Base-by-base conservation (phyloP, 306 rosid genomes). In the Inga leiocalycina region DNA sequence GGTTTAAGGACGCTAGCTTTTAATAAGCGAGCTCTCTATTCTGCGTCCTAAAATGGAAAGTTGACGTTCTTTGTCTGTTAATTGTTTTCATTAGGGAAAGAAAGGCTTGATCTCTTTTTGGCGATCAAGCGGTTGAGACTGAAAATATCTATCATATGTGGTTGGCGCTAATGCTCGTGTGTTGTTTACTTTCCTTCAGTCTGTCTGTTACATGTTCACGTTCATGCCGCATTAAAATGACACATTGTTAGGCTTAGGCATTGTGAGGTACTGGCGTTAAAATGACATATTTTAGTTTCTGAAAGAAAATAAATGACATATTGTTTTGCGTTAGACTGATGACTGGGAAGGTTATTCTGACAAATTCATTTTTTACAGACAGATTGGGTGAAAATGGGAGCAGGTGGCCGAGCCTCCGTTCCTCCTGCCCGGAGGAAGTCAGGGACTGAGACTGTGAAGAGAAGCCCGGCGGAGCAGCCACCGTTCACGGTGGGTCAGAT, bases 341-440 rank as follows among this genome's bases (percentile, higher is more conserved):
- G 17, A 19, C 54, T 80, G 20, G 24, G 37, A 78, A 24, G 39
- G n/a, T 37, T 72, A 37, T 83, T 45, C 61, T 73, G 56, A 79
- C 65, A 3, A 43, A 49, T 84, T 35, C 57, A 10, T 16, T 44
- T 71, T 71, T 81, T 12, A 51, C 83, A 46, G 64, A 48, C 93
- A 90, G 94, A 86, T 83, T 80, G 81, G 22, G 82, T 79, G 88
- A 83, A 80, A 83, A 93, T 95, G 98, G 99, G 98, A 81, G 99
- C 96, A 20, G 98, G 99, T 75, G 99, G 99, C 85, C 90, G 94
- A 74, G 83, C 96, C 89, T 77, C 91, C 49, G 89, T 83, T 80
- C 94, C 91, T 79, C 92, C 89, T 7, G 17, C 85, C 52, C 35
- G 14, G 73, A 81, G 89, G 88, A 91, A 89, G 69, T 43, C 92